Base-by-base conservation (phyloP, 257 asterid species). In the Cordia subcordata region DNA sequence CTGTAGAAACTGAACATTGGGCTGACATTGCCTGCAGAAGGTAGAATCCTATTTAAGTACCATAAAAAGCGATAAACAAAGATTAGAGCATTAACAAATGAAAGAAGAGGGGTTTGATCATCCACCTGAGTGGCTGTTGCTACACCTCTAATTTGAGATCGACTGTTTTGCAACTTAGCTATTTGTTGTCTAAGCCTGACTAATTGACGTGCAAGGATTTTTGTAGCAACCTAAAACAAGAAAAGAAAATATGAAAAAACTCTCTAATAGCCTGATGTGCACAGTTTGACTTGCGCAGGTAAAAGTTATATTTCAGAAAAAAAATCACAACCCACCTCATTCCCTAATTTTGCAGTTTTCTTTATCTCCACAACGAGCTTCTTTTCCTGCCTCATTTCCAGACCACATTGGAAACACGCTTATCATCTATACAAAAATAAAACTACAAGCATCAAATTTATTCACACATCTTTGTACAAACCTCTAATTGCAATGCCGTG, bases 71-170 rank as follows among this genome's bases (percentile, higher is more conserved):
- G 35, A 58, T 15, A 47, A 1, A 22, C 16, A 65, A 10, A 32
- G 42, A 72, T 50, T 51, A 55, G 47, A 51, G 64, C 15, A 6
- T 49, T 18, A 42, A 44, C 8, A 20, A 57, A 66, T 39, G 65
- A 55, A 47, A 17, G 50, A 61, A 57, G 53, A 57, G 42, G 8
- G 37, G 66, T 63, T 66, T 32, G 42, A 56, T 35, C 13, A 56
- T 32, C 50, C 77, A 88, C 98, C 96, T 88, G 98, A 13, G 96
- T 92, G 73, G 89, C 93, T 63, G 94, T 88, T 0, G 93, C 87
- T 18, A 92, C 79, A 54, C 98, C 98, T 74, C 98, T 82, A 90
- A 88, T 84, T 72, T 92, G 98, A 64, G 96, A 95, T 58, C 95
- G 94, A 78, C 96, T 85, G 57, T 94, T 76, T 70, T 92, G 98